These are phyloP conservation scores for Dioscorea alata DNA, from an alignment of 106 monocot genomes.

Conservation along the genomic window DNA sequence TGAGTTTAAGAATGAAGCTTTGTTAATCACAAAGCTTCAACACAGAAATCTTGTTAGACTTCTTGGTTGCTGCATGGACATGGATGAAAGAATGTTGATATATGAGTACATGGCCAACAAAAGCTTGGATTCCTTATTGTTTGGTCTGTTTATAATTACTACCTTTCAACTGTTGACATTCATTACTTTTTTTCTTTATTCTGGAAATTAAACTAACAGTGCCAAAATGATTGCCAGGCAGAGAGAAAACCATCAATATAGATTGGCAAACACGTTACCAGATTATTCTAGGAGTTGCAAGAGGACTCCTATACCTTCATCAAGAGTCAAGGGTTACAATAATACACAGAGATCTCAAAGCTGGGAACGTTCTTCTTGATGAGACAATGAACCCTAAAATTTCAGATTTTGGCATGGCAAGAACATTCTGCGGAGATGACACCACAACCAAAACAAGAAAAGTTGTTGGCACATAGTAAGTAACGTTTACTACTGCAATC, in stretches of 20 bases:
- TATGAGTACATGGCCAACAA: constrained; percentile 21
- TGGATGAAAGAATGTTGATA: constrained; percentile 14
- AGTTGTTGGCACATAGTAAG: constrained; percentile 49
- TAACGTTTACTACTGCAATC: not conserved
- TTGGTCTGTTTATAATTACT: not conserved
- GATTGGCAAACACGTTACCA: constrained; percentile 17
- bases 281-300: constrained; percentile 26
- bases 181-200: not conserved
- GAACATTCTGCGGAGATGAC: constrained; percentile 23
- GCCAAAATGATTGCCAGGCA: not conserved
- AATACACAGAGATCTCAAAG: no score
- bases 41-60: constrained; percentile 21
- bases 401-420: constrained; percentile 46
- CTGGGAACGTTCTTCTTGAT: constrained; percentile 37
- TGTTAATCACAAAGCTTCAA: constrained; percentile 15
- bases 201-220: no score
- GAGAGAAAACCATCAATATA: not conserved
- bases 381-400: constrained; percentile 38
- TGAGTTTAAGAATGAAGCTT: constrained; percentile 23
- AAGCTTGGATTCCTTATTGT: constrained; percentile 11
- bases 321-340: constrained; percentile 25
- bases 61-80: constrained; percentile 16
- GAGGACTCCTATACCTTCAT: constrained; percentile 43
- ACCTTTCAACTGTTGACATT: not conserved
- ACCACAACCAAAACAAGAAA: constrained; percentile 10